Conservation (phyloP, 1,284 basidiomycete genomes). For the Retiboletus fuscus region DNA sequence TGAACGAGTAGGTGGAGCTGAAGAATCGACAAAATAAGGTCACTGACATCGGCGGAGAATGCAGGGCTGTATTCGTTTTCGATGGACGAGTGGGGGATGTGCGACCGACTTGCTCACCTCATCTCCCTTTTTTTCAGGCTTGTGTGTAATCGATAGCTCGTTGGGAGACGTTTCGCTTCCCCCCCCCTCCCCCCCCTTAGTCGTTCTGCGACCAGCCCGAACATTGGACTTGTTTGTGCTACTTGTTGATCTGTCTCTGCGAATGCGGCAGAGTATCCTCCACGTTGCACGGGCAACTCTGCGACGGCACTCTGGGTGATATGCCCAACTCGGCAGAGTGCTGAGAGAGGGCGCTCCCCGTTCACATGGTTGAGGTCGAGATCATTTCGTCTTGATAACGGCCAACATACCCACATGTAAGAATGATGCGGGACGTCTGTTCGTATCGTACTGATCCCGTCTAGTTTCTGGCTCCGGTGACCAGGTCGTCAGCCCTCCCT, state of each 20-base stretch:
- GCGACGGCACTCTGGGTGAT: neutral
- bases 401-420: neutral
- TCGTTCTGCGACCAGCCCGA: neutral
- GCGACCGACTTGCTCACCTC: neutral
- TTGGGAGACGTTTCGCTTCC: neutral
- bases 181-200: neutral
- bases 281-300: neutral
- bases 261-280: neutral
- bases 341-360: neutral
- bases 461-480: neutral
- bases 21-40: slow-evolving; percentile 9
- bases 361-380: neutral
- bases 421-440: neutral
- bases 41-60: slow-evolving; percentile 14
- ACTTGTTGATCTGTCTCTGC: neutral
- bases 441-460: slow-evolving; percentile 6
- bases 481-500: neutral
- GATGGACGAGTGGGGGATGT: neutral
- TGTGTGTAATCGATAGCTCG: neutral
- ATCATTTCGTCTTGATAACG: slow-evolving; percentile 3
- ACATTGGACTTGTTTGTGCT: neutral
- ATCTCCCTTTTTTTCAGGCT: neutral
- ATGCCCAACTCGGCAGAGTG: neutral
- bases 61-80: slow-evolving; percentile 3
- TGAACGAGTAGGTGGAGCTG: neutral